These are phyloP conservation scores for Ilex paraguariensis DNA, from an alignment of 305 asterid species.

Conservation along the genomic window DNA sequence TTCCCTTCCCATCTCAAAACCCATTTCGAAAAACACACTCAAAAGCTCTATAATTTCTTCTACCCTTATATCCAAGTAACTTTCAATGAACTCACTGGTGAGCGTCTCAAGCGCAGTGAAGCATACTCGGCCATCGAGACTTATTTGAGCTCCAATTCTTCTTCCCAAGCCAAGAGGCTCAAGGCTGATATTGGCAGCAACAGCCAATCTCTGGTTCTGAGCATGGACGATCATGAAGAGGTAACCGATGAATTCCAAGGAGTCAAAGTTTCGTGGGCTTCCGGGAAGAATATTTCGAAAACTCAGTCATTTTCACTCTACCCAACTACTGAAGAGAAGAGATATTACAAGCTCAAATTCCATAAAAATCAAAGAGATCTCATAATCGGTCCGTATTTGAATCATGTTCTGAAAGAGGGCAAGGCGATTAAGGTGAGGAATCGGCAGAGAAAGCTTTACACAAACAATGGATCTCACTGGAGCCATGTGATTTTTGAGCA, in stretches of 20 bases:
- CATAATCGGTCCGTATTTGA: not conserved
- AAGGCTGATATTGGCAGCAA: not conserved
- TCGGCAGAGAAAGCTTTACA: not conserved
- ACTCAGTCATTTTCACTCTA: not conserved
- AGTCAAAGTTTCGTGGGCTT: not conserved
- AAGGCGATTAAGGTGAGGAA: not conserved
- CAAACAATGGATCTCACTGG: not conserved
- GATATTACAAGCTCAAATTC: not conserved
- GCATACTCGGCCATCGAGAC: not conserved
- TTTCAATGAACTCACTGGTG: conserved; percentile 2
- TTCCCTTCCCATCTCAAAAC: not conserved
- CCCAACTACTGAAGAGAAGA: not conserved
- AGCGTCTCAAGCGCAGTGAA: not conserved
- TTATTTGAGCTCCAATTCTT: not conserved
- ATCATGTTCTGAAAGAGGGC: not conserved
- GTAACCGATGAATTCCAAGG: not conserved
- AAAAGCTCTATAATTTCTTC: not conserved
- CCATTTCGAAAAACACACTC: not conserved
- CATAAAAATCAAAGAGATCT: not conserved
- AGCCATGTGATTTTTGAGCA: conserved; percentile 1
- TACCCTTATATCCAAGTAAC: not conserved
- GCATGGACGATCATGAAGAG: conserved; percentile 3
- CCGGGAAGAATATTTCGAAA: not conserved
- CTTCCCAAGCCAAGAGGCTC: not conserved
- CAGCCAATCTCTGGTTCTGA: conserved; percentile 1